Evolutionary conservation across 495 filamentous ascomycete species (phyloP).

Genomic region (Daldinia grandis): DNA sequence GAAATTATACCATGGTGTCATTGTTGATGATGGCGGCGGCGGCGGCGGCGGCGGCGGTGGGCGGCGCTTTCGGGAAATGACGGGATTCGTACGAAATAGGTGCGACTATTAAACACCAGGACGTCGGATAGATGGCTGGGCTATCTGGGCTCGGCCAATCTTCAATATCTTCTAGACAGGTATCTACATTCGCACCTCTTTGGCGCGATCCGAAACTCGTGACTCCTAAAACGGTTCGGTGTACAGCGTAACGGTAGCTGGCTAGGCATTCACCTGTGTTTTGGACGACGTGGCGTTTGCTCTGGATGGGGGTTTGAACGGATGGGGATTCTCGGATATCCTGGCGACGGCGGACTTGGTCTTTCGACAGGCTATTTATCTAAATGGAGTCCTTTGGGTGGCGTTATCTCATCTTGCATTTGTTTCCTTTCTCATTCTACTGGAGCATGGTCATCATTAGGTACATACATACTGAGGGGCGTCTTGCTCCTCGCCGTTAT

Average conservation of each 20-base stretch:
- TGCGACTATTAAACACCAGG: slow-evolving; percentile 14
- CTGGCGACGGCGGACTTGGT: slow-evolving; percentile 21
- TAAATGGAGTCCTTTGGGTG: slow-evolving; percentile 31
- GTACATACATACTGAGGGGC: slow-evolving; percentile 22
- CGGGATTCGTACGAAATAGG: slow-evolving; percentile 9
- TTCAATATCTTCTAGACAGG: slow-evolving; percentile 10
- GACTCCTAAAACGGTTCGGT: slow-evolving; percentile 13
- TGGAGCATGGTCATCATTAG: slow-evolving; percentile 33
- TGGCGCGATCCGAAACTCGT: slow-evolving; percentile 6
- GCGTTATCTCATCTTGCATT: slow-evolving; percentile 36
- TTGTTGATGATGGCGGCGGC: slow-evolving; percentile 13
- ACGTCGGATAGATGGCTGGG: slow-evolving; percentile 11
- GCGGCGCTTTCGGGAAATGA: slow-evolving; percentile 23
- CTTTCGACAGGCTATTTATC: slow-evolving; percentile 18
- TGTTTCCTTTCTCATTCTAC: slow-evolving; percentile 6
- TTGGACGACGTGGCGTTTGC: slow-evolving; percentile 33
- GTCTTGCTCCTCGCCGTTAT: slow-evolving; percentile 5
- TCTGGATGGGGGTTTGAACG: slow-evolving; percentile 12
- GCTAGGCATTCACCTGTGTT: slow-evolving; percentile 19
- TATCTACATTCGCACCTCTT: slow-evolving; percentile 2
- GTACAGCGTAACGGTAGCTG: slow-evolving; percentile 17
- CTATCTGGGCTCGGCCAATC: not conserved
- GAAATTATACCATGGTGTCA: slow-evolving; percentile 36
- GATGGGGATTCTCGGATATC: slow-evolving; percentile 14
- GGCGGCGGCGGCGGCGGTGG: slow-evolving; percentile 3